These are phyloP conservation scores for Penicillium nucicola DNA, from an alignment of 495 filamentous ascomycete species.

Conservation along the genomic window DNA sequence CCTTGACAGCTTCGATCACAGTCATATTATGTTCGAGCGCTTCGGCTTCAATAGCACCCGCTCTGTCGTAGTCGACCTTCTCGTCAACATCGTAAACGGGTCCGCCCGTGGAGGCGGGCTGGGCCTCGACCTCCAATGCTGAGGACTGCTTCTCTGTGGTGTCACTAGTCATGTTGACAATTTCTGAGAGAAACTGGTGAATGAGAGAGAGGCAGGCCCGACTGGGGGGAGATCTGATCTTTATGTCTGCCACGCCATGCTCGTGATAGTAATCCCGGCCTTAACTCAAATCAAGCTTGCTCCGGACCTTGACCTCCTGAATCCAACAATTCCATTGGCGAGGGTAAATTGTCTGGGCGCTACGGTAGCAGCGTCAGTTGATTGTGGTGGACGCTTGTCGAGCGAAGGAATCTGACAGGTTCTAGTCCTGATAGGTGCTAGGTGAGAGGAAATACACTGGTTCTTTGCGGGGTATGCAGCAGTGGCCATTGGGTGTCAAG, in stretches of 20 bases:
- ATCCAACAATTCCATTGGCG: conserved; percentile 13
- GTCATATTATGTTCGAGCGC: conserved; percentile 44
- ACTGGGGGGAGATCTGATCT: conserved; percentile 27
- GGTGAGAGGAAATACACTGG: conserved; percentile 20
- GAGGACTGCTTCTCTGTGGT: conserved; percentile 34
- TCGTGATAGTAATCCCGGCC: conserved; percentile 17
- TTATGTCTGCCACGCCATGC: conserved; percentile 27
- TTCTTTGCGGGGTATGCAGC: conserved; percentile 15
- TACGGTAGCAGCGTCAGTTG: conserved; percentile 23
- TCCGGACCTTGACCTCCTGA: conserved; percentile 23
- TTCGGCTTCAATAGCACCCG: conserved; percentile 45
- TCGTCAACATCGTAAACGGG: conserved; percentile 40
- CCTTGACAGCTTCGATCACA: conserved; percentile 44
- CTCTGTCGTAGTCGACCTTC: conserved; percentile 45
- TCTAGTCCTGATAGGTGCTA: conserved; percentile 10
- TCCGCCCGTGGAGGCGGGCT: conserved; percentile 27
- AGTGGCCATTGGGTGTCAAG: conserved; percentile 5
- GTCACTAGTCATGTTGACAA: conserved; percentile 41
- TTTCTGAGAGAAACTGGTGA: conserved; percentile 25
- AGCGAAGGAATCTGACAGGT: conserved; percentile 15
- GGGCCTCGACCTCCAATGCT: conserved; percentile 37
- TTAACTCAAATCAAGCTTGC: conserved; percentile 29
- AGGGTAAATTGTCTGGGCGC: conserved; percentile 13
- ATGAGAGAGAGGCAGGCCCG: conserved; percentile 24
- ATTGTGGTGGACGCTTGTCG: conserved; percentile 19